Conservation (phyloP, 192 early-diverging fungal genomes). For the Coemansia sp. region DNA sequence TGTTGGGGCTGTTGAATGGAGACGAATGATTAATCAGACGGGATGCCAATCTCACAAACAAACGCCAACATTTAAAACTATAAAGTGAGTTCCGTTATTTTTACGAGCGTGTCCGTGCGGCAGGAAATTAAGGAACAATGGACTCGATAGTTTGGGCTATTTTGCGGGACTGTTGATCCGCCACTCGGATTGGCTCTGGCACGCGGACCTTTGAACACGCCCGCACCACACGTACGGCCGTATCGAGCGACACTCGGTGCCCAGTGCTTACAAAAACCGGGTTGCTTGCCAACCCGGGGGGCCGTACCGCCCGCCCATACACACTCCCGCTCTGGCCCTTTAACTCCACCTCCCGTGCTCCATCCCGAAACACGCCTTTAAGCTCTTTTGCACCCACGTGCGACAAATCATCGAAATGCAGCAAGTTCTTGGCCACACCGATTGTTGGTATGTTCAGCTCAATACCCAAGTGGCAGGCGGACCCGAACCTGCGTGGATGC, state of each 20-base stretch:
- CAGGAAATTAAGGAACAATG: not conserved
- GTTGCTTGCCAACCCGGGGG: conserved; percentile 58
- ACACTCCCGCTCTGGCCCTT: conserved; percentile 48
- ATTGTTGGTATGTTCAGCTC: conserved; percentile 72
- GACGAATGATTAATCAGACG: not conserved
- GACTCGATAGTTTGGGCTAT: conserved; percentile 24
- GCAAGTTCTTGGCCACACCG: conserved; percentile 89
- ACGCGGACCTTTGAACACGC: conserved; percentile 66
- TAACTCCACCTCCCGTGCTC: conserved; percentile 45
- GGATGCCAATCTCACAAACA: not conserved
- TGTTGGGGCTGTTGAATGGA: not conserved
- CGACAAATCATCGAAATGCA: conserved; percentile 61
- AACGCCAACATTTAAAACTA: not conserved
- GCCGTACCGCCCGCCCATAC: conserved; percentile 57
- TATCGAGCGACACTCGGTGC: conserved; percentile 70
- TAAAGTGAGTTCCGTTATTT: not conserved
- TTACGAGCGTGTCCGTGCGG: not conserved
- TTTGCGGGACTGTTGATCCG: conserved; percentile 61
- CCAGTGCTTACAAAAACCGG: conserved; percentile 88
- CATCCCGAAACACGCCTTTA: conserved; percentile 53
- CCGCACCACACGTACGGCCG: conserved; percentile 68
- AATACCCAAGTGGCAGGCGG: conserved; percentile 83
- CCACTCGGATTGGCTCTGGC: conserved; percentile 88
- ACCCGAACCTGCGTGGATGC: conserved; percentile 86
- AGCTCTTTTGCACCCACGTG: conserved; percentile 55